Evolutionary conservation across 345 rosid genomes (phyloP), one percentile per base, ranked within the genome.

Genomic region (Lepidium sativum): DNA sequence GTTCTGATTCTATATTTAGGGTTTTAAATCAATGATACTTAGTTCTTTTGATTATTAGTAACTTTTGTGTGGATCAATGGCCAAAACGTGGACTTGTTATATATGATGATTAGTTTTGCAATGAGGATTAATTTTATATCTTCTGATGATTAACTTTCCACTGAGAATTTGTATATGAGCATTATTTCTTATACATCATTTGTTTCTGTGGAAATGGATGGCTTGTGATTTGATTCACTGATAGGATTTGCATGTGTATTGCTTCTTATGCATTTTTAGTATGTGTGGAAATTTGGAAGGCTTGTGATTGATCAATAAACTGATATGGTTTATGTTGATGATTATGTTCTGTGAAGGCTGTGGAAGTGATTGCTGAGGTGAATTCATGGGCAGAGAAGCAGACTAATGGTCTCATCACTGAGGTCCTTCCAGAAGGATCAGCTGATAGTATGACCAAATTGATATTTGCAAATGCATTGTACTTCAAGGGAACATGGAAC

Each of bases 401-500:
- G 56, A 88, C 94, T 2, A 75, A 49, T 54, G 98, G 96, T 49
- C 88, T 91, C 9, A 82, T 91, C 63, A 81, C 75, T 38, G 86
- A 91, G 68, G 75, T 91, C 72, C 84, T 91, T 37, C 87, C 96
- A 7, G 47, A 81, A n/a, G 86, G 83, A 9, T 80, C 95, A 3
- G 85, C 84, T 38, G 84, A 86, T 35, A 34, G 37, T 54, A 65
- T 57, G 25, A 82, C 92, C 11, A 79, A 73, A 68, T 83, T 92
- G 44, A 79, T 92, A 11, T 76, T 89, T 25, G 81, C 88, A 0
- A 89, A 87, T 78, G 98, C 91, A 14, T 78, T 92, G 23, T 92
- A 92, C 60, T 92, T 88, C 78, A 87, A 87, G 39, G 95, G 91
- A 10, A 77, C 86, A 71, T 92, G 98, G 98, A 70, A 21, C 43